Base-by-base conservation (phyloP, 345 rosid genomes). In the Aquilaria yunnanensis region DNA sequence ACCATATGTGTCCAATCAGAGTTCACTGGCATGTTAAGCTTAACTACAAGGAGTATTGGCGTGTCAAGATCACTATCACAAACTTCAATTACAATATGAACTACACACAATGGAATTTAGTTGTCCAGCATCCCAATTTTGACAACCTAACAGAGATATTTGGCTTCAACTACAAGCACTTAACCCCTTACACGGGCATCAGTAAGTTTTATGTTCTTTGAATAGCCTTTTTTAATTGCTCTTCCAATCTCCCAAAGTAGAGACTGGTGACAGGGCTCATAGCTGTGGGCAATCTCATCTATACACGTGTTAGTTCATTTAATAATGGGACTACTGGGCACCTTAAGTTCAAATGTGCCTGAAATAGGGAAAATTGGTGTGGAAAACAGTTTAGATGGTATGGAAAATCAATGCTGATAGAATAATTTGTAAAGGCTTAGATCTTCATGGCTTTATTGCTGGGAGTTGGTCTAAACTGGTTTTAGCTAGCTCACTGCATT, bases 1-100 rank as follows among this genome's bases (percentile, higher is more conserved):
- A 54, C n/a, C 97, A 93, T 73, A 86, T 93, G 98, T 93, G 98
- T 72, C 98, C 98, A 4, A 62, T 87, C 64, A 67, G 94, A 86
- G 72, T 93, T 70, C 97, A 93, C 63, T 93, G 98, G 98, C 97
- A 90, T 72, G 80, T 87, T 0, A 85, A 89, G 68, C 72, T 82
- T 14, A 93, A 83, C 80, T 85, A 87, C 86, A 80, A 77, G 80
- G 82, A 78, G 69, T 88, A 90, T 60, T 90, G 98, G 98, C 78
- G 96, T 57, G 96, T 79, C 49, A 92, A 84, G 75, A 23, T 89
- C 62, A 81, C 94, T 12, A 67, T 89, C 66, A 81, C 93, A 30
- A 92, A 92, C 72, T 93, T 85, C 70, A 93, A 93, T 67, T 90
- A 85, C 78, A 81, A 76, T 41, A 80, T 72, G 90, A 93, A 93